These are phyloP conservation scores for Ophiorrhiza pumila DNA, from an alignment of 257 asterid genomes.

Conservation along the genomic window DNA sequence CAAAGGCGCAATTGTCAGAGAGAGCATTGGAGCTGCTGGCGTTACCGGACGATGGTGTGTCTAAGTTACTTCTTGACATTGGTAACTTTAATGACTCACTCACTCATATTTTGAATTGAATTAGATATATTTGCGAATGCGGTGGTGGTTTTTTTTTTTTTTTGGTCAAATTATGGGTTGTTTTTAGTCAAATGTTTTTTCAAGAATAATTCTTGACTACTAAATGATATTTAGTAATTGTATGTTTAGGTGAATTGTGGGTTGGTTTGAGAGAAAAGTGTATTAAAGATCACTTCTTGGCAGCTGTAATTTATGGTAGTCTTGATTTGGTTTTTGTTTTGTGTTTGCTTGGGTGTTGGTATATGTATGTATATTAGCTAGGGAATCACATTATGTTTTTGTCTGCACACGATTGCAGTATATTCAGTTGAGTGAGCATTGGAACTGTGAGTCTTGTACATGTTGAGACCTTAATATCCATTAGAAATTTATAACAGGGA, in stretches of 20 bases:
- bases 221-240: too few species aligned
- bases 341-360: not conserved
- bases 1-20: conserved; percentile 79
- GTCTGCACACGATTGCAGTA: not conserved
- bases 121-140: not conserved
- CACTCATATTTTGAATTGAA: not conserved
- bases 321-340: too few species aligned
- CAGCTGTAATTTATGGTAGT: not conserved
- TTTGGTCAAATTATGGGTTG: too few species aligned
- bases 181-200: too few species aligned
- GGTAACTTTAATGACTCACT: conserved; percentile 39
- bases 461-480: not conserved
- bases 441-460: too few species aligned
- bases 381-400: not conserved
- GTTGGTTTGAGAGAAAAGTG: not conserved
- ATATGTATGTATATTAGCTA: not conserved
- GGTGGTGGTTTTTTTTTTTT: too few species aligned
- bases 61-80: conserved; percentile 83
- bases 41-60: conserved; percentile 73
- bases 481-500: not conserved
- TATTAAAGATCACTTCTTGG: not conserved
- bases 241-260: not conserved
- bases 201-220: too few species aligned
- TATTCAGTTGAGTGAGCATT: not conserved
- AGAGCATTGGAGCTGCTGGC: conserved; percentile 95